A percentile compares a stretch with the other conserved stretches of the same genome.
Conservation (phyloP, 2,329 filamentous ascomycete species). For the Fusarium sulawesiense region DNA sequence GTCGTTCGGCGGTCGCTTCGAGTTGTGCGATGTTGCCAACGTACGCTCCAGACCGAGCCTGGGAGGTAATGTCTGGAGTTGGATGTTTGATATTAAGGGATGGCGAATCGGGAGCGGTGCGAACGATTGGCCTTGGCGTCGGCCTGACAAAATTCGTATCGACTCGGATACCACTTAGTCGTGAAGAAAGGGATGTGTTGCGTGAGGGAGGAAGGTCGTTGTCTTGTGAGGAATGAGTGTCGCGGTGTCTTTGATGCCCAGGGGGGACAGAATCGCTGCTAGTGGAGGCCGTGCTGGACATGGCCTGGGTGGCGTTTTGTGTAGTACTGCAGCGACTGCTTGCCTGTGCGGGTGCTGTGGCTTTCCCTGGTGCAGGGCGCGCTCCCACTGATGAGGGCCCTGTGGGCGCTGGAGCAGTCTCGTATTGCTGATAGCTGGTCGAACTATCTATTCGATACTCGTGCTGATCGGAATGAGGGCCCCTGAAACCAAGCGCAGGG, state of each 20-base stretch:
- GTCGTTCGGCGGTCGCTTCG: constrained; percentile 78
- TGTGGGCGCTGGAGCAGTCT: constrained; percentile 38
- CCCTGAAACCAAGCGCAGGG: constrained; percentile 39
- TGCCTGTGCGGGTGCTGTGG: constrained; percentile 31
- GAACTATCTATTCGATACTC: constrained; percentile 23
- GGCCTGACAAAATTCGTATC: constrained; percentile 57
- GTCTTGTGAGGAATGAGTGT: constrained; percentile 37
- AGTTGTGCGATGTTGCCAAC: constrained; percentile 77
- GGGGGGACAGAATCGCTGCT: constrained; percentile 37
- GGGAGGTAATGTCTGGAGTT: constrained; percentile 67
- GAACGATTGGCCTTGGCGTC: constrained; percentile 60
- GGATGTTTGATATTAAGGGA: constrained; percentile 66
- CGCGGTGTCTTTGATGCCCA: constrained; percentile 39
- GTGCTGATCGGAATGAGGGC: constrained; percentile 33
- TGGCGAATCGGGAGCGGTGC: constrained; percentile 58
- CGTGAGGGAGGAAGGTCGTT: constrained; percentile 28
- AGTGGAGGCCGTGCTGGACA: constrained; percentile 37
- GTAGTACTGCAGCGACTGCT: constrained; percentile 36
- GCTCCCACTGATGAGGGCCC: constrained; percentile 25
- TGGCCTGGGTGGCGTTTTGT: constrained; percentile 38
- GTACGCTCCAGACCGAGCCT: constrained; percentile 69
- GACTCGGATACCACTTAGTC: constrained; percentile 55
- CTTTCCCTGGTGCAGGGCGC: constrained; percentile 34
- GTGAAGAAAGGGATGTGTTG: constrained; percentile 44
- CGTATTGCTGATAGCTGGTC: constrained; percentile 37